These are phyloP conservation scores for Aristolochia fimbriata DNA, from an alignment of 164 flowering plant genomes.

Conservation along the genomic window DNA sequence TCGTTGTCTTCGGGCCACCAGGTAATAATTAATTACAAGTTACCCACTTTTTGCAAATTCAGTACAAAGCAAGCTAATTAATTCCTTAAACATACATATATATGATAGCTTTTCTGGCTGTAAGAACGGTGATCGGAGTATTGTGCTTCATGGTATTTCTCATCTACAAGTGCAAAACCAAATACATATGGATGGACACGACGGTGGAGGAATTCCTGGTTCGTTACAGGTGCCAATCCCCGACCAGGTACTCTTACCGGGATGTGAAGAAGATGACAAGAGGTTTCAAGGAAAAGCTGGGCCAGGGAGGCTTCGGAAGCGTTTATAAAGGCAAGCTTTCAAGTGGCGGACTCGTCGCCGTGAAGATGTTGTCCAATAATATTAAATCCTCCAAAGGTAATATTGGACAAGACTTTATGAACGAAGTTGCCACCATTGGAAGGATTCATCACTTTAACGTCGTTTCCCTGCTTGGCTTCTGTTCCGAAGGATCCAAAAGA, in stretches of 20 bases:
- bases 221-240: not conserved
- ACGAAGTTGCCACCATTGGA: slow-evolving; percentile 12
- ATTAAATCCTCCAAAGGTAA: slow-evolving; percentile 10
- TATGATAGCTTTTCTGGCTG: no score
- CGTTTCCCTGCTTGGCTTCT: slow-evolving; percentile 8
- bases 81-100: no score
- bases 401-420: slow-evolving; percentile 9
- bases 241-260: slow-evolving; percentile 13
- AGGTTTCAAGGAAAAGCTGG: slow-evolving; percentile 24
- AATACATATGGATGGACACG: not conserved
- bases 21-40: no score
- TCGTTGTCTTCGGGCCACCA: no score
- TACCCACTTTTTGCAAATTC: no score
- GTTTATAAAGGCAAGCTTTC: slow-evolving; percentile 35
- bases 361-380: slow-evolving; percentile 26
- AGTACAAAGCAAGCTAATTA: no score
- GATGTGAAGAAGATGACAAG: slow-evolving; percentile 31
- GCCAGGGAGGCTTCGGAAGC: slow-evolving; percentile 37
- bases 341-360: slow-evolving; percentile 26
- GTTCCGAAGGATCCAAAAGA: slow-evolving; percentile 5
- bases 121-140: not conserved
- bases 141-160: not conserved
- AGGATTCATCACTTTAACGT: slow-evolving; percentile 12
- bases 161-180: not conserved
- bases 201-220: slow-evolving; percentile 1